Evolutionary conservation across 2,329 filamentous ascomycete genomes (phyloP), one percentile per base, ranked within the genome.

Genomic region (Emergomyces africanus): DNA sequence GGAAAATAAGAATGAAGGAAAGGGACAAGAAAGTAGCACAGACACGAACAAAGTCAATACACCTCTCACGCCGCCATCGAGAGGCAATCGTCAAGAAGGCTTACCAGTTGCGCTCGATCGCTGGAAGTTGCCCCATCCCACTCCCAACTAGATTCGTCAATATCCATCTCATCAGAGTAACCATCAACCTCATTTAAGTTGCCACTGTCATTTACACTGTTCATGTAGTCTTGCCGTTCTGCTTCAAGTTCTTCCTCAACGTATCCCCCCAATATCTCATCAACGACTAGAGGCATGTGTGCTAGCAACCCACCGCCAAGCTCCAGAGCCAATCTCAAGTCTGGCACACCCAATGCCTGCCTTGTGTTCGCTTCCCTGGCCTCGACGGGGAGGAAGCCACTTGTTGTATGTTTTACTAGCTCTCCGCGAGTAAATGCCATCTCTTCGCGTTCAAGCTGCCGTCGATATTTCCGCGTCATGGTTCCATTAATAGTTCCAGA

Each of bases 351-450:
- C 1, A 96, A 74, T 0, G 88, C 83, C 5, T 84, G 82, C 44
- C 90, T 80, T 65, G 87, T 83, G 59, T 83, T 83, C 18, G 87
- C 85, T 57, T 87, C 86, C 69, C 88, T 90, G 2, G 88, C 83
- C 72, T 96, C 90, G 41, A 90, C 77, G 0, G 91, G 92, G 5
- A 96, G 75, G 33, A 95, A 74, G 1, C 90, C 90, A 54, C 82
- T 86, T 23, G 74, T 72, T 61, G 87, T 86, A 60, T 90, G 88
- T 64, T 89, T 81, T 20, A 81, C 77, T 1, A 95, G 71, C 65
- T 91, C 88, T 4, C 90, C 90, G n/a, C 83, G 79, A 46, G 84
- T 80, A 30, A 83, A 84, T 0, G 83, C 81, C 49, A 86, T 81
- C 69, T 96, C 90, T 71, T 96, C 91, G 53, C 79, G 78, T 58